Evolutionary conservation across 2,329 filamentous ascomycete species (phyloP), one percentile per base, ranked within the genome.

Genomic region (Alternaria alternata): DNA sequence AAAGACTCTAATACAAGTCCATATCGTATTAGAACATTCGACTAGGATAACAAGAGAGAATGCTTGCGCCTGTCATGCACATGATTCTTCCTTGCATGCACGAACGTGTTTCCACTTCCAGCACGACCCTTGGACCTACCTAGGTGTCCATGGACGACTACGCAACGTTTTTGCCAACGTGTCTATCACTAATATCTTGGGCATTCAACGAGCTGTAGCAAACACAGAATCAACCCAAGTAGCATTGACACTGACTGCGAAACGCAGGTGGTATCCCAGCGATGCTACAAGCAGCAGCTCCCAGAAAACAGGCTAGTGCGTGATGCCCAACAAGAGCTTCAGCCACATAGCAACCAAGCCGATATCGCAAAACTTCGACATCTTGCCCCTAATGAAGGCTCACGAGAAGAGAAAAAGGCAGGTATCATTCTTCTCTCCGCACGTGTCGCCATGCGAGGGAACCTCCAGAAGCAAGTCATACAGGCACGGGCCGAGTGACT

Each of bases 401-500:
- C 32, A 8, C 20, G 28, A 41, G 22, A 51, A 42, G 42, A 18
- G 14, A 32, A 34, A n/a, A 26, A 42, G 24, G 4, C 24, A 59
- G 32, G 32, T 4, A 42, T 12, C 32, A 30, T 51, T 20, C 16
- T 51, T 22, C n/a, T 28, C 34, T 22, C 16, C 1, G 44, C 39
- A 43, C 44, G 44, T 47, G 54, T 54, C 5, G 44, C 39, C 28
- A 44, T 16, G 24, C 34, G 22, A 44, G 22, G 30, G 18, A 48
- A 30, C 51, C 46, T 46, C 20, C 57, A 57, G 42, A 24, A 60
- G 26, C 47, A 42, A 54, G 47, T 41, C 34, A 34, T 43, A 34
- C 18, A 34, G 43, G 39, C 63, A 65, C 63, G 63, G 51, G 63
- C 63, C 60, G 47, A 53, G 47, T 32, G 46, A 30, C 52, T 8